phyloP scores from a whole-genome alignment of 2,329 filamentous ascomycete species.

The Verticillium nubilum region DNA sequence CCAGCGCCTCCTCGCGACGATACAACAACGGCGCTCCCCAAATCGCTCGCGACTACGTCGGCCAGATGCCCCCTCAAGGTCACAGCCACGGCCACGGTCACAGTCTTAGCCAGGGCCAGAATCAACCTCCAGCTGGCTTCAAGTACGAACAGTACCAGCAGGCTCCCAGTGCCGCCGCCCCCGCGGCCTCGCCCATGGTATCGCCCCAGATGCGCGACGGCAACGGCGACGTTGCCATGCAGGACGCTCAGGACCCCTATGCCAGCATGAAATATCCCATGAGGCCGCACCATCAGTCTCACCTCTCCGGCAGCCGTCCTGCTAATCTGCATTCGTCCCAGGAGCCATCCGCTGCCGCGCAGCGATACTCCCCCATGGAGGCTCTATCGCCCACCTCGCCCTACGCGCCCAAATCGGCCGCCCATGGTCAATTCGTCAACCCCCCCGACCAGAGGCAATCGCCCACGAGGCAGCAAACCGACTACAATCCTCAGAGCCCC shows the following conservation, averaged over 20 bases:
- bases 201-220: slow-evolving; percentile 61
- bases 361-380: slow-evolving; percentile 96
- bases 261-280: slow-evolving; percentile 81
- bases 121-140: slow-evolving; percentile 51
- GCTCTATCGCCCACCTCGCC: slow-evolving; percentile 74
- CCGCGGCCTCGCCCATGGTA: slow-evolving; percentile 52
- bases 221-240: slow-evolving; percentile 78
- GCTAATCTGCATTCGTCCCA: slow-evolving; percentile 68
- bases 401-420: slow-evolving; percentile 57
- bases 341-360: slow-evolving; percentile 75
- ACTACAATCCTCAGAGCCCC: slow-evolving; percentile 54
- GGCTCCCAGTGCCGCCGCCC: slow-evolving; percentile 32
- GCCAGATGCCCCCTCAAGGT: slow-evolving; percentile 25
- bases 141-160: slow-evolving; percentile 64
- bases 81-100: slow-evolving; percentile 24
- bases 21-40: slow-evolving; percentile 52
- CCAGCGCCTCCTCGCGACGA: slow-evolving; percentile 57
- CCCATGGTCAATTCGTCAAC: slow-evolving; percentile 46
- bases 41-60: slow-evolving; percentile 42
- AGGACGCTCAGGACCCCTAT: slow-evolving; percentile 78
- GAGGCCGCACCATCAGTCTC: slow-evolving; percentile 71
- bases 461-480: slow-evolving; percentile 60
- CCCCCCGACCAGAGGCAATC: slow-evolving; percentile 64
- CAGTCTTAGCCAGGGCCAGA: slow-evolving; percentile 11
- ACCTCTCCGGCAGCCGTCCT: slow-evolving; percentile 47